These are phyloP conservation scores for Suhomyces yuchorum DNA, from an alignment of 1,139 yeast genomes.

Conservation along the genomic window DNA sequence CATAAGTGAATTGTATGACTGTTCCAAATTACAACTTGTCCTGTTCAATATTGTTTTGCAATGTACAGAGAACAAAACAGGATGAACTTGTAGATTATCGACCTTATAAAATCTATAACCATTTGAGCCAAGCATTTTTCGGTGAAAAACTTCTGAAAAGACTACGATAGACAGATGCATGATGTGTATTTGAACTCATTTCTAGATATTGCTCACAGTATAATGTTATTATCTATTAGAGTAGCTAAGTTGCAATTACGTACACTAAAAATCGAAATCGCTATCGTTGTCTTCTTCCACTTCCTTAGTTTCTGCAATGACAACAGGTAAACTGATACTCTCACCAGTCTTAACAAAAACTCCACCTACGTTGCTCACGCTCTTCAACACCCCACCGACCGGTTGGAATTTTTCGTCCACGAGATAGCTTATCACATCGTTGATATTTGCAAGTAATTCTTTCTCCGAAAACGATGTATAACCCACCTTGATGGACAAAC, in stretches of 20 bases:
- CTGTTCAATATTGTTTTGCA: no score
- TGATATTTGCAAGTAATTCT: constrained; percentile 54
- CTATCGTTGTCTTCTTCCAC: constrained; percentile 27
- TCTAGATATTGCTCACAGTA: not conserved
- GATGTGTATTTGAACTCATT: not conserved
- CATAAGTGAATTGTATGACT: no score
- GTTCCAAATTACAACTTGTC: no score
- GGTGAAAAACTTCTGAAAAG: no score
- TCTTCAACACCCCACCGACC: constrained; percentile 58
- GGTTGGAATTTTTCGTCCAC: constrained; percentile 51
- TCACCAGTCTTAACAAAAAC: constrained; percentile 63
- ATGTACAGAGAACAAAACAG: no score
- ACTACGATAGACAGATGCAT: no score
- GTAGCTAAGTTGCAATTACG: not conserved
- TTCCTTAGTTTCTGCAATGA: constrained; percentile 20
- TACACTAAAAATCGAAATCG: constrained; percentile 32
- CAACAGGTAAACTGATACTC: constrained; percentile 58
- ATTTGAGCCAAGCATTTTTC: no score
- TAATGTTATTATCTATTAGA: not conserved
- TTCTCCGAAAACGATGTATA: constrained; percentile 44
- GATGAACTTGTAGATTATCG: no score
- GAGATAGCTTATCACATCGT: constrained; percentile 55
- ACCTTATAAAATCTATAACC: no score
- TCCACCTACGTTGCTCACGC: constrained; percentile 46
- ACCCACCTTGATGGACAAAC: constrained; percentile 56